These are phyloP conservation scores for Suhomyces terraborum DNA, from an alignment of 1,139 yeast species.

Conservation along the genomic window DNA sequence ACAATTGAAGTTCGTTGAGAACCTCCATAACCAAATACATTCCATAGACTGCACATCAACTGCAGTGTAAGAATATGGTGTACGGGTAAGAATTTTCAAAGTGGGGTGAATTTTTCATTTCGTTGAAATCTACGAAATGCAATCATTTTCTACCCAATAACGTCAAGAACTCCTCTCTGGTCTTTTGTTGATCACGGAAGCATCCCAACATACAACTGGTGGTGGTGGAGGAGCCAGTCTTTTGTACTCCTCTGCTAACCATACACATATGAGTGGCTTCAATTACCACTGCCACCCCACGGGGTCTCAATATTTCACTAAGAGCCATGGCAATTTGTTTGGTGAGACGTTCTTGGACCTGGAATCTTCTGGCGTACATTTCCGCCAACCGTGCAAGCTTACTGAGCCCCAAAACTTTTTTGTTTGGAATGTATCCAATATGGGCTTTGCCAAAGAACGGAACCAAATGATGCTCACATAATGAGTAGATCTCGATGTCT, in stretches of 20 bases:
- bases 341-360: constrained; percentile 94
- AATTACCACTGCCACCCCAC: constrained; percentile 97
- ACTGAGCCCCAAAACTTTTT: constrained; percentile 89
- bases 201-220: constrained; percentile 98
- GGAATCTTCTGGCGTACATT: constrained; percentile 92
- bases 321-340: constrained; percentile 97
- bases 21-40: neutral
- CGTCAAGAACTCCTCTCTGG: constrained; percentile 94
- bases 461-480: constrained; percentile 96
- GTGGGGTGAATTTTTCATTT: neutral
- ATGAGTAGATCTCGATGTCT: constrained; percentile 87
- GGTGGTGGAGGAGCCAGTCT: constrained; percentile 89
- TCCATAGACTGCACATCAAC: too few species aligned
- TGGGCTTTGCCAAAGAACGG: constrained; percentile 97
- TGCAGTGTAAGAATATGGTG: too few species aligned
- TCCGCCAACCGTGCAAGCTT: constrained; percentile 95
- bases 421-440: constrained; percentile 94
- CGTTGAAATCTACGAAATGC: too few species aligned
- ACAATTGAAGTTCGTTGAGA: constrained; percentile 23
- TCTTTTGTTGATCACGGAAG: constrained; percentile 88
- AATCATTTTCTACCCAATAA: constrained; percentile 57
- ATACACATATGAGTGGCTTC: constrained; percentile 99
- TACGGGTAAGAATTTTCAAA: too few species aligned
- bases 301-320: constrained; percentile 84
- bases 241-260: constrained; percentile 98